Evolutionary conservation across 257 asterid genomes (phyloP).

Genomic region (Linaria vulgaris): DNA sequence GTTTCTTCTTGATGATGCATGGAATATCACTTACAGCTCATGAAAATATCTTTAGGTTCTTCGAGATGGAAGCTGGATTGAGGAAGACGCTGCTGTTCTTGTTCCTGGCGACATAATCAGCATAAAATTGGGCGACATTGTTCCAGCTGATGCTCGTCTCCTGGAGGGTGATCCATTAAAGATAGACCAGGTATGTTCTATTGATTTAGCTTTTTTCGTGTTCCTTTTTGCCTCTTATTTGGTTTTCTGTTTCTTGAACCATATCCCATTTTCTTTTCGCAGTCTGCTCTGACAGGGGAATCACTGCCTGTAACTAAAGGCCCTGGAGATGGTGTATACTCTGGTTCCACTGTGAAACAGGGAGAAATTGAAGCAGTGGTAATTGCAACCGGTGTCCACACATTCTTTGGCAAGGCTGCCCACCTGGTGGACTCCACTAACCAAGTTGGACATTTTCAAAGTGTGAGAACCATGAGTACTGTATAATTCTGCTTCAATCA

Average conservation of each 20-base stretch:
- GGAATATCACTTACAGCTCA: background rate
- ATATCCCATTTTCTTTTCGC: slow-evolving; percentile 8
- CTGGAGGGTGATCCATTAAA: slow-evolving; percentile 52
- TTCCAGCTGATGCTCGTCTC: slow-evolving; percentile 53
- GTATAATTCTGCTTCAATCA: background rate
- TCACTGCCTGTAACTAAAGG: slow-evolving; percentile 44
- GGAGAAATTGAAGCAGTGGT: slow-evolving; percentile 55
- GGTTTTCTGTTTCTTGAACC: background rate
- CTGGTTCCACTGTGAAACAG: slow-evolving; percentile 53
- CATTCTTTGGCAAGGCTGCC: slow-evolving; percentile 55
- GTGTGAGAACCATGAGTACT: slow-evolving; percentile 23
- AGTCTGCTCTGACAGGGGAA: slow-evolving; percentile 55
- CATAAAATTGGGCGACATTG: slow-evolving; percentile 46
- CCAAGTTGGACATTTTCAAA: slow-evolving; percentile 50
- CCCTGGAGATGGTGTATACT: slow-evolving; percentile 42
- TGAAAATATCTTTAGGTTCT: slow-evolving; percentile 21
- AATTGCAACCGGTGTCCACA: slow-evolving; percentile 50
- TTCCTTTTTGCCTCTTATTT: background rate
- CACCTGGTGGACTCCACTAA: slow-evolving; percentile 52
- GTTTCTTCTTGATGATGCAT: background rate
- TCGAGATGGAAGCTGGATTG: slow-evolving; percentile 37
- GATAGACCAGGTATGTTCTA: slow-evolving; percentile 40
- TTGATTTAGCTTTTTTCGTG: background rate
- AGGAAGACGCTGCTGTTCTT: slow-evolving; percentile 45
- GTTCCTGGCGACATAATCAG: slow-evolving; percentile 54